These are phyloP conservation scores for Hypoxylon fuscum DNA, from an alignment of 495 filamentous ascomycete genomes.

Conservation along the genomic window DNA sequence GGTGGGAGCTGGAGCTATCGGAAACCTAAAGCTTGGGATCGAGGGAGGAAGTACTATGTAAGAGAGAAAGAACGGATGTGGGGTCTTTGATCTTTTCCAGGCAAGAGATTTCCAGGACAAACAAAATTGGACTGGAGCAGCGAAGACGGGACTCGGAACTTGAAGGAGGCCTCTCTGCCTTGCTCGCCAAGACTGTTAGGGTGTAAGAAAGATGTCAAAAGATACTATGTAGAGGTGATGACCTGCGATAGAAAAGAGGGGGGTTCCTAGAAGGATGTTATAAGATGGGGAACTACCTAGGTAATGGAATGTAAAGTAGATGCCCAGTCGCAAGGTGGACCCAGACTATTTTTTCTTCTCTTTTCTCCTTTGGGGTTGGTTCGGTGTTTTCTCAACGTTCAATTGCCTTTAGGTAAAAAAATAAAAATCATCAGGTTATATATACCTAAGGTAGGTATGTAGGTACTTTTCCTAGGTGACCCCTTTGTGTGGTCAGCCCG, in stretches of 20 bases:
- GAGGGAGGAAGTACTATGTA: neutral
- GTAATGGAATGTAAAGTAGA: too few species aligned
- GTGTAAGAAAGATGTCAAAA: conserved; percentile 24
- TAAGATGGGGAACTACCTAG: conserved; percentile 4
- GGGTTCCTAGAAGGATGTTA: conserved; percentile 28
- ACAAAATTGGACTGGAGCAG: neutral
- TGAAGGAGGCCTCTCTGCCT: conserved; percentile 36
- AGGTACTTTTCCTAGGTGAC: too few species aligned
- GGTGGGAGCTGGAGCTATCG: conserved; percentile 1
- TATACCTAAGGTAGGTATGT: too few species aligned
- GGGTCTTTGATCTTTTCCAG: conserved; percentile 16
- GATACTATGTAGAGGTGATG: conserved; percentile 23
- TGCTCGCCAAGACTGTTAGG: conserved; percentile 38
- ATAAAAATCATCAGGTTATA: too few species aligned
- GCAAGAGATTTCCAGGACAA: conserved; percentile 16
- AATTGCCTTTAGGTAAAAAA: too few species aligned
- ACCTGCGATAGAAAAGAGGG: conserved; percentile 16
- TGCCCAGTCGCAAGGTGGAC: conserved; percentile 18
- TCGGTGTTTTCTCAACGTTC: too few species aligned
- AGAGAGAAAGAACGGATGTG: conserved; percentile 32
- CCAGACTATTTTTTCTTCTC: conserved; percentile 4
- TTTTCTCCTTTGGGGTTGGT: neutral
- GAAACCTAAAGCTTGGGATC: neutral
- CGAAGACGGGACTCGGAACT: conserved; percentile 30
- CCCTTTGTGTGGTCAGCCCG: neutral